Conservation (phyloP, 2,329 filamentous ascomycete genomes). For the Ceratocystis huliohia region DNA sequence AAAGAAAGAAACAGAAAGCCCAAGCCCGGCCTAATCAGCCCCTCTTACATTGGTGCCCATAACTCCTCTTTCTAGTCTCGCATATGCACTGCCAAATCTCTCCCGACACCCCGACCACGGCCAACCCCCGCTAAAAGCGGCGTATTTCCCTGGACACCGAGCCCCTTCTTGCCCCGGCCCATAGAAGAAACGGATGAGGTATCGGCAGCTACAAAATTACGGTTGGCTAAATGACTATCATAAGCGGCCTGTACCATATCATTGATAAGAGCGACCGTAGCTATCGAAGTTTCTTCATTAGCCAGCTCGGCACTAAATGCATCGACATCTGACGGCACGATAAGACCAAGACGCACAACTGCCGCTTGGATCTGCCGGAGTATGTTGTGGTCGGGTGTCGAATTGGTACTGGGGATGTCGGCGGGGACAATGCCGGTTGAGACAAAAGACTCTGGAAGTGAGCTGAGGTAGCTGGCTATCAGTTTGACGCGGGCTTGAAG, state of each 20-base stretch:
- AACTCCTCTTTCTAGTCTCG: too few species aligned
- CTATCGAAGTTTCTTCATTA: slow-evolving; percentile 72
- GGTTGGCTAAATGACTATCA: slow-evolving; percentile 59
- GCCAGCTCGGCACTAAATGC: slow-evolving; percentile 58
- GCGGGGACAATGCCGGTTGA: slow-evolving; percentile 23
- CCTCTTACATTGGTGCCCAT: too few species aligned
- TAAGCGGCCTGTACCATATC: slow-evolving; percentile 60
- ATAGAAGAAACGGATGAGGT: slow-evolving; percentile 1
- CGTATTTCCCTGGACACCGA: too few species aligned
- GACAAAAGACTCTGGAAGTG: slow-evolving; percentile 54
- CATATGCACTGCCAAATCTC: too few species aligned
- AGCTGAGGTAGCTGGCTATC: slow-evolving; percentile 60
- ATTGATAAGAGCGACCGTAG: slow-evolving; percentile 63
- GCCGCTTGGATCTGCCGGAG: slow-evolving; percentile 82
- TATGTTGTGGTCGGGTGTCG: slow-evolving; percentile 50
- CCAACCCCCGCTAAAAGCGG: too few species aligned
- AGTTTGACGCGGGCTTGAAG: slow-evolving; percentile 65
- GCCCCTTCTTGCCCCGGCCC: too few species aligned
- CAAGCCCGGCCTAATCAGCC: too few species aligned
- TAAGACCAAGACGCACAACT: slow-evolving; percentile 67
- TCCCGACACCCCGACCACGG: too few species aligned
- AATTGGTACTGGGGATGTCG: slow-evolving; percentile 30
- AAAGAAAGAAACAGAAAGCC: not conserved
- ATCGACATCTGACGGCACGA: slow-evolving; percentile 56
- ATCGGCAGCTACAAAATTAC: slow-evolving; percentile 56